phyloP scores from a whole-genome alignment of 1,284 basidiomycete genomes.

The Rhodotorula sp. region DNA sequence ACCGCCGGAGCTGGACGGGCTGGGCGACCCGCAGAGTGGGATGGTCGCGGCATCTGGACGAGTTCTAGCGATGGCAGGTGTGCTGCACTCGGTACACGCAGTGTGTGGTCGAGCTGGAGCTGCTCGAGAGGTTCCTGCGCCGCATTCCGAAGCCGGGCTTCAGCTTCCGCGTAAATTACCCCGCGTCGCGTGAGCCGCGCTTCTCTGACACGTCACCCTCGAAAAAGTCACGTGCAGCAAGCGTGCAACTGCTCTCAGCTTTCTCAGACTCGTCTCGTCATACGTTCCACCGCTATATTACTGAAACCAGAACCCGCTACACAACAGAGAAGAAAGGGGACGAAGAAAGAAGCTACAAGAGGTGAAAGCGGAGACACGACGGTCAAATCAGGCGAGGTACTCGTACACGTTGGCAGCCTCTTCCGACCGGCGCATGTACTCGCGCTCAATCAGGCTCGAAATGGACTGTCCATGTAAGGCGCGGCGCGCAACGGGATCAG shows the following conservation, averaged over 20 bases:
- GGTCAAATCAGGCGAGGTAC: slow-evolving; percentile 66
- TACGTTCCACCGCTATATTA: background rate
- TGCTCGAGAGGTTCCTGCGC: too few relatives aligned
- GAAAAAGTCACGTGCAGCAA: too few relatives aligned
- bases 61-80: background rate
- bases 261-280: too few relatives aligned
- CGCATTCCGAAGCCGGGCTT: too few relatives aligned
- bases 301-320: background rate
- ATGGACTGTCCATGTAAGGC: slow-evolving; percentile 54
- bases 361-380: too few relatives aligned
- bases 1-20: too few relatives aligned
- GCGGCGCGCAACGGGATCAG: background rate
- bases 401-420: slow-evolving; percentile 67
- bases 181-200: too few relatives aligned
- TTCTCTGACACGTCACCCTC: too few relatives aligned
- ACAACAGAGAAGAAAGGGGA: background rate
- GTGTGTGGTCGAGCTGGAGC: too few relatives aligned
- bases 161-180: too few relatives aligned
- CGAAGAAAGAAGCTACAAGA: background rate
- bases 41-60: background rate
- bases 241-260: too few relatives aligned
- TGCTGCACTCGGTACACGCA: background rate
- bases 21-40: background rate
- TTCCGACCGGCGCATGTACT: slow-evolving; percentile 76
- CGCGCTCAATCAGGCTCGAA: slow-evolving; percentile 75